Conservation (phyloP, 768 basidiomycete genomes). For the Baorangia bicolor region DNA sequence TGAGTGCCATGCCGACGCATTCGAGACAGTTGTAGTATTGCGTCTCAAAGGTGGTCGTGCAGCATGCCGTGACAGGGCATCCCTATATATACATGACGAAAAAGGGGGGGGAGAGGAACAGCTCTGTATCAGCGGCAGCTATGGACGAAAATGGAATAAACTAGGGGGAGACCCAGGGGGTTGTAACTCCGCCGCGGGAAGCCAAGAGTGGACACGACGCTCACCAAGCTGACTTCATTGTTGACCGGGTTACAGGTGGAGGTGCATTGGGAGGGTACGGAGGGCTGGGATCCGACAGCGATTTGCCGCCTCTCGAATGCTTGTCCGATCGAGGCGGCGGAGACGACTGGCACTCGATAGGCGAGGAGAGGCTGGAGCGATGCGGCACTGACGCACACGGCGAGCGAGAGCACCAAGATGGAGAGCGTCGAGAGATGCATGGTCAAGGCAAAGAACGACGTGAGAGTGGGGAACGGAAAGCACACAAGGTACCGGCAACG, state of each 20-base stretch:
- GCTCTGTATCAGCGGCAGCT: not conserved
- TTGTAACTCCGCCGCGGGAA: constrained; percentile 8
- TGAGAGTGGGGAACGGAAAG: not conserved
- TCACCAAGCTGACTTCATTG: constrained; percentile 25
- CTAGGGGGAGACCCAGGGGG: no score
- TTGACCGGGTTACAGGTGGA: constrained; percentile 24
- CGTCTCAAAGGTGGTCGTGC: constrained; percentile 38
- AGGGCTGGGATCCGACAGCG: constrained; percentile 2
- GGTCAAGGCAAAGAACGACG: constrained; percentile 1
- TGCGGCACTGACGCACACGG: not conserved
- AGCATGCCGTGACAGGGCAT: constrained; percentile 36
- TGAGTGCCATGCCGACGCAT: constrained; percentile 35
- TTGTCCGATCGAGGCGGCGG: not conserved
- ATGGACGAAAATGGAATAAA: not conserved
- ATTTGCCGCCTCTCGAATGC: constrained; percentile 18
- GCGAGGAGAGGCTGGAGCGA: constrained; percentile 1
- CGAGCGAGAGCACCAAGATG: constrained; percentile 2
- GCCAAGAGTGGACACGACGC: not conserved
- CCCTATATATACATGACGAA: constrained; percentile 23
- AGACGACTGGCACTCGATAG: not conserved
- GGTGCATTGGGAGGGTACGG: constrained; percentile 25
- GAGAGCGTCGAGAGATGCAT: constrained; percentile 12
- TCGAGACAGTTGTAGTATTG: constrained; percentile 42
- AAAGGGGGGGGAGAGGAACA: not conserved
- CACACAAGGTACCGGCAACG: not conserved